phyloP scores from a whole-genome alignment of 2,329 filamentous ascomycete species.

The Cordyceps cateniannulata region DNA sequence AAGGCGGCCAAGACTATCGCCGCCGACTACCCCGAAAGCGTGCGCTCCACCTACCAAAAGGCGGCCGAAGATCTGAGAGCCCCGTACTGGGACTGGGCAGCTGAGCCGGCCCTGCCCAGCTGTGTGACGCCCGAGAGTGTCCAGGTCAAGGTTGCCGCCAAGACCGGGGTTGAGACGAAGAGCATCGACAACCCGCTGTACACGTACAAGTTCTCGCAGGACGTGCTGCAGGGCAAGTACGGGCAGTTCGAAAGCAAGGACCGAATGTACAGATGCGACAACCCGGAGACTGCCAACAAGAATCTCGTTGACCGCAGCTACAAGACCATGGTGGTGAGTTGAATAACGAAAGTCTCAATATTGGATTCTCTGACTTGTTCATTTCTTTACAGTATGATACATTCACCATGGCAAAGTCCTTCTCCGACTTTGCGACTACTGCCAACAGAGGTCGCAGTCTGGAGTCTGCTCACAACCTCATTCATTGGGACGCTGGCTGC shows the following conservation, averaged over 20 bases:
- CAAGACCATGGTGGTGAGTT: slow-evolving; percentile 30
- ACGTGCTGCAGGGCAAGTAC: slow-evolving; percentile 31
- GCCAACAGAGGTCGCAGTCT: slow-evolving; percentile 32
- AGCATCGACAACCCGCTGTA: slow-evolving; percentile 46
- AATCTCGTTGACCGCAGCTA: slow-evolving; percentile 28
- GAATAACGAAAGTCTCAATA: not conserved
- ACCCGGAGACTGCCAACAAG: slow-evolving; percentile 32
- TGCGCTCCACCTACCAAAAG: slow-evolving; percentile 30
- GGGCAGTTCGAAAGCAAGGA: slow-evolving; percentile 22
- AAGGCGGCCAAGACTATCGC: slow-evolving; percentile 40
- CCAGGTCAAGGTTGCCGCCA: slow-evolving; percentile 34
- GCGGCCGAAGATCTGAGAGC: slow-evolving; percentile 41
- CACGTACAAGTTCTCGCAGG: slow-evolving; percentile 42
- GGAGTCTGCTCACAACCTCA: slow-evolving; percentile 36
- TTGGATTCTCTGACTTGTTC: not conserved
- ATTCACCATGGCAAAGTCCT: slow-evolving; percentile 30
- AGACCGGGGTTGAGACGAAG: slow-evolving; percentile 22
- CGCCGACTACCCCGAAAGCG: slow-evolving; percentile 31
- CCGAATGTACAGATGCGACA: slow-evolving; percentile 26
- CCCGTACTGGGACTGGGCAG: slow-evolving; percentile 52
- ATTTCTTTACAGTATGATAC: slow-evolving; percentile 30
- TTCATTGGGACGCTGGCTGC: slow-evolving; percentile 35
- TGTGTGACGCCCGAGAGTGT: slow-evolving; percentile 29
- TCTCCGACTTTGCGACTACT: slow-evolving; percentile 29
- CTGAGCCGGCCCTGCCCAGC: slow-evolving; percentile 33